Evolutionary conservation across 495 filamentous ascomycete genomes (phyloP), one percentile per base, ranked within the genome.

Genomic region (Trichoderma virens): DNA sequence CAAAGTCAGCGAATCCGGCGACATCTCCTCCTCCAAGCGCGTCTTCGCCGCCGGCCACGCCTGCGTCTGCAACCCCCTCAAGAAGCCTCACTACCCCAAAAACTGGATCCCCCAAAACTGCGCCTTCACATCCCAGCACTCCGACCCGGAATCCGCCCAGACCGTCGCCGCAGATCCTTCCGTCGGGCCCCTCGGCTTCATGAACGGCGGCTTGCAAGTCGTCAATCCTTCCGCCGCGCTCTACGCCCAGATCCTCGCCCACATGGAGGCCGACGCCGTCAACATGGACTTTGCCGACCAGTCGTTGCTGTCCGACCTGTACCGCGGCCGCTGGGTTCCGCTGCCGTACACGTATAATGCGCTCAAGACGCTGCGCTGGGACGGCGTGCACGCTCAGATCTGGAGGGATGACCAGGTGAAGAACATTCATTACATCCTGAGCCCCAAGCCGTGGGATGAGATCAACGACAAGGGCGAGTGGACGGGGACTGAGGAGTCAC

Each of bases 321-420:
- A 90, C 73, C 60, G 67, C 1, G 85, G 82, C 3, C 78, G 85
- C 11, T 95, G 90, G 91, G 85, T 89, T 7, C 73, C 86, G 8
- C 72, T 95, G 56, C 87, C 89, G 30, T 94, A 92, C 64, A 78
- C 85, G 28, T 94, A 93, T 73, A 95, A 95, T 74, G 91, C 88
- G 54, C 75, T 94, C 51, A 93, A 92, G 78, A 91, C 91, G 20
- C 66, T 92, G 72, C 80, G 90, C 41, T 83, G 83, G 83, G 70
- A 80, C 43, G 82, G 80, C 7, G 88, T 91, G 62, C 91, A 95
- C 66, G 74, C 78, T 54, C 70, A 79, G 41, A 90, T 93, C 63
- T 94, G 91, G 90, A 74, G 81, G 32, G 91, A 94, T 71, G 84
- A 86, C 16, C 68, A 80, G 65, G 88, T 94, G 20, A 91, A 89